These are phyloP conservation scores for Zygnema cylindricum DNA, from an alignment of 139 green algal genomes.

Conservation along the genomic window DNA sequence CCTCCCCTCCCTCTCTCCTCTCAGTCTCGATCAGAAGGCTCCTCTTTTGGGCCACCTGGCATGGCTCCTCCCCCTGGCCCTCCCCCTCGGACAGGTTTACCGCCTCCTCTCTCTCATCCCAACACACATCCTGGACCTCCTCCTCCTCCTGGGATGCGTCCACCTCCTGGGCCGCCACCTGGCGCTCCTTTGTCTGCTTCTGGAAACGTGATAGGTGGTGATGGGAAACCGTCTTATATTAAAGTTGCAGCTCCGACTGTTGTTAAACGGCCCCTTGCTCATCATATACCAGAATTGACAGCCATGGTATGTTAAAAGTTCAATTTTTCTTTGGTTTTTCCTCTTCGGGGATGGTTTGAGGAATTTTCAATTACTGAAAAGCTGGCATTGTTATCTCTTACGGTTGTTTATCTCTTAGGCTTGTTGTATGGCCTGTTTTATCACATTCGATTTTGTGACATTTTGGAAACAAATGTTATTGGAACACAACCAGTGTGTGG, in stretches of 20 bases:
- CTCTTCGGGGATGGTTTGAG: not conserved
- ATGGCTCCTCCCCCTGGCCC: constrained; percentile 35
- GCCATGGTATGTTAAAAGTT: constrained; percentile 44
- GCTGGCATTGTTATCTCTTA: not conserved
- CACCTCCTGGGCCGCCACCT: not conserved
- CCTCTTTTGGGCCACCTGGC: too few species aligned
- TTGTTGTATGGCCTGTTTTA: constrained; percentile 2
- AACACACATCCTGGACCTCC: constrained; percentile 41
- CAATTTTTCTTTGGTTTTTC: not conserved
- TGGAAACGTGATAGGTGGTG: not conserved
- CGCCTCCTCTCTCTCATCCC: too few species aligned
- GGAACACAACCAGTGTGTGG: too few species aligned
- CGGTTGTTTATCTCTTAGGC: not conserved
- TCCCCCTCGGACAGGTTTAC: not conserved
- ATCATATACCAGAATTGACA: constrained; percentile 48
- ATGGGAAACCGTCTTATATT: constrained; percentile 41
- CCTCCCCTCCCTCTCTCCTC: not conserved
- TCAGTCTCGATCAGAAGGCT: too few species aligned
- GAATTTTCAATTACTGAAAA: not conserved
- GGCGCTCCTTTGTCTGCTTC: not conserved
- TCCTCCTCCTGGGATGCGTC: constrained; percentile 6
- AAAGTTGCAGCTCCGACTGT: constrained; percentile 50
- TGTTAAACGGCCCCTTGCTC: constrained; percentile 42
- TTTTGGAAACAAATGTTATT: too few species aligned
- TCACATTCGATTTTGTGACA: not conserved